Base-by-base conservation (phyloP, 2,329 filamentous ascomycete genomes). In the Zymoseptoria pseudotritici region DNA sequence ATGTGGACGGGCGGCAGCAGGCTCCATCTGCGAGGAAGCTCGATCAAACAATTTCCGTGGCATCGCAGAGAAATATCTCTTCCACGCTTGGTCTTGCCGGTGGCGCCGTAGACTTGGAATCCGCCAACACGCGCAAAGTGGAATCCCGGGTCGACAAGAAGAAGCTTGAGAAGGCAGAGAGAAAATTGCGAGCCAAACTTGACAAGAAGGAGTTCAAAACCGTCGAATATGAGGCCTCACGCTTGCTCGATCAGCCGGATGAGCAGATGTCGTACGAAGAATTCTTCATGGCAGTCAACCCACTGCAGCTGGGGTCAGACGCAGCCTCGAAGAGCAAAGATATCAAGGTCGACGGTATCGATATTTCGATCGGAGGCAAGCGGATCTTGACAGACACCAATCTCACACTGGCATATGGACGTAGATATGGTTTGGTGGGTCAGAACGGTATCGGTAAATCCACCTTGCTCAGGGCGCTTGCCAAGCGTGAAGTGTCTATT, bases 241-340 rank as follows among this genome's bases (percentile, higher is more conserved):
- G 86, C 67, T 81, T 99, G 66, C 85, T 99, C 66, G 88, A 95
- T 72, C 85, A 90, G 75, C 83, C 90, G 3, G 88, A 93, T 69
- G 84, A 87, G 69, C 81, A 92, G 11, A 88, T 96, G 80, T 95
- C 91, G 50, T 99, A 99, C 74, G 94, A 99, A 77, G 94, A 99
- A 74, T 97, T 99, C 78, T 99, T 96, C 83, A 97, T 99, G 94
- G 88, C 91, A 57, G 94, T 99, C 80, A 99, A 99, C 76, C 94
- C 94, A 62, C 83, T 99, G 64, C 93, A 97, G 73, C 71, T 97
- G 62, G 93, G 91, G 58, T 78, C 82, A 21, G 86, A 86, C 61
- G 83, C 86, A 31, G 67, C 71, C 54, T 75, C 77, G 56, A 99
- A 97, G 86, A 96, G 92, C 76, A 99, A 99, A 82, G 94, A 99